Conservation (phyloP, 2,329 filamentous ascomycete genomes). For the Fusarium pseudograminearum region DNA sequence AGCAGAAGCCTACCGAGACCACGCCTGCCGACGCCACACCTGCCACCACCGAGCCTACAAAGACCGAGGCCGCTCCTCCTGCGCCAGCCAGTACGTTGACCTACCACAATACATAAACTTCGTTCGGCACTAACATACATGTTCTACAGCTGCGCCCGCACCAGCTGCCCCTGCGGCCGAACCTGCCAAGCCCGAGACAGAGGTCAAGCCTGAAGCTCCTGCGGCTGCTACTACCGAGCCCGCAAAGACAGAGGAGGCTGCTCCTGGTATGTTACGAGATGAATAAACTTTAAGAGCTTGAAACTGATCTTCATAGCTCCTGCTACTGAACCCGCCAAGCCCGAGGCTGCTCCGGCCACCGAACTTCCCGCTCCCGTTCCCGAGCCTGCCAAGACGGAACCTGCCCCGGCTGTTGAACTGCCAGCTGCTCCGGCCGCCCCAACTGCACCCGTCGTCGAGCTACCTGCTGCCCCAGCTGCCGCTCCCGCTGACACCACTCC, state of each 20-base stretch:
- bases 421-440: constrained; percentile 40
- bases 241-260: constrained; percentile 44
- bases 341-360: constrained; percentile 49
- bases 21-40: constrained; percentile 37
- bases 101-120: background rate
- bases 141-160: constrained; percentile 40
- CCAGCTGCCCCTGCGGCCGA: constrained; percentile 43
- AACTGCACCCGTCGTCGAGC: constrained; percentile 40
- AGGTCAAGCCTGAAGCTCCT: constrained; percentile 43
- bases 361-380: constrained; percentile 45
- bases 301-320: constrained; percentile 36
- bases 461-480: constrained; percentile 41
- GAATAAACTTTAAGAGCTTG: too few species aligned
- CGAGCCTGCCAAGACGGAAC: constrained; percentile 45
- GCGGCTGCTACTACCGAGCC: constrained; percentile 46
- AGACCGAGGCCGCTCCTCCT: constrained; percentile 52
- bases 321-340: constrained; percentile 44
- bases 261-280: constrained; percentile 36
- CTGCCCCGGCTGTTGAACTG: constrained; percentile 34
- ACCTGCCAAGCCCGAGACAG: constrained; percentile 46
- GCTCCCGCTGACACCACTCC: constrained; percentile 37
- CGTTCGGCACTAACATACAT: constrained; percentile 23
- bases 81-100: constrained; percentile 49
- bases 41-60: constrained; percentile 51
- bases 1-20: constrained; percentile 39